A percentile compares a stretch with the other conserved stretches of the same genome.
These are phyloP conservation scores for Clarireedia hainanense DNA, from an alignment of 2,329 filamentous ascomycete species.

Conservation along the genomic window DNA sequence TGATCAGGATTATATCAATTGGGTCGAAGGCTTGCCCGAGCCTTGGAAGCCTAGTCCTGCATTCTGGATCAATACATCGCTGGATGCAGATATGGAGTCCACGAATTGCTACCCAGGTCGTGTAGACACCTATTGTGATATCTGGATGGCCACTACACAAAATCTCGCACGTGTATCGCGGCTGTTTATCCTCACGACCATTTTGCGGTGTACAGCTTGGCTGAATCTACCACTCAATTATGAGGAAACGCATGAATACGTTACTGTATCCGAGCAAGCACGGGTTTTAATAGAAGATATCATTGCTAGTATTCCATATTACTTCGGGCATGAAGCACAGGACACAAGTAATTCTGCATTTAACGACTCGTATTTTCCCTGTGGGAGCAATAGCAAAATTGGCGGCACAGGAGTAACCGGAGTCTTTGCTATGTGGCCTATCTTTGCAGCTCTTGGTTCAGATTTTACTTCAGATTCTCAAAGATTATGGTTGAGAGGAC, in stretches of 20 bases:
- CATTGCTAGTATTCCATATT: slow-evolving; percentile 50
- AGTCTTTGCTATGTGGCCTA: slow-evolving; percentile 20
- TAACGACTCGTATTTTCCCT: slow-evolving; percentile 40
- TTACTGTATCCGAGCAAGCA: slow-evolving; percentile 42
- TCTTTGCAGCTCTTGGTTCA: slow-evolving; percentile 18
- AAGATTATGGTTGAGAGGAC: slow-evolving; percentile 15
- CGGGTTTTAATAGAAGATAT: slow-evolving; percentile 48
- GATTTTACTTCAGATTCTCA: slow-evolving; percentile 20
- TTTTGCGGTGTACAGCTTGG: slow-evolving; percentile 53
- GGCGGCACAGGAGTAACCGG: slow-evolving; percentile 16
- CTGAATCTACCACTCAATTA: slow-evolving; percentile 51
- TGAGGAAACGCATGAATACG: slow-evolving; percentile 52
- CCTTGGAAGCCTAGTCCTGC: slow-evolving; percentile 42
- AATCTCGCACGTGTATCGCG: slow-evolving; percentile 48
- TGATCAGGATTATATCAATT: slow-evolving; percentile 42
- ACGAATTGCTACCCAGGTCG: slow-evolving; percentile 39
- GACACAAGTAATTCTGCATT: slow-evolving; percentile 18
- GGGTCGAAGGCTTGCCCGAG: slow-evolving; percentile 42
- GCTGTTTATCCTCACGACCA: slow-evolving; percentile 45
- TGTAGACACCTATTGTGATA: slow-evolving; percentile 49
- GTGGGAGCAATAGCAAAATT: slow-evolving; percentile 34
- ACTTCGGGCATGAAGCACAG: slow-evolving; percentile 40
- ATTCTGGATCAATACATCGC: slow-evolving; percentile 40
- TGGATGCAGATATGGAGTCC: neutral
- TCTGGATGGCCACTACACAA: slow-evolving; percentile 50